A percentile compares a stretch with the other conserved stretches of the same genome.
These are phyloP conservation scores for Microsporum ferrugineum DNA, from an alignment of 2,329 filamentous ascomycete genomes.

Conservation along the genomic window DNA sequence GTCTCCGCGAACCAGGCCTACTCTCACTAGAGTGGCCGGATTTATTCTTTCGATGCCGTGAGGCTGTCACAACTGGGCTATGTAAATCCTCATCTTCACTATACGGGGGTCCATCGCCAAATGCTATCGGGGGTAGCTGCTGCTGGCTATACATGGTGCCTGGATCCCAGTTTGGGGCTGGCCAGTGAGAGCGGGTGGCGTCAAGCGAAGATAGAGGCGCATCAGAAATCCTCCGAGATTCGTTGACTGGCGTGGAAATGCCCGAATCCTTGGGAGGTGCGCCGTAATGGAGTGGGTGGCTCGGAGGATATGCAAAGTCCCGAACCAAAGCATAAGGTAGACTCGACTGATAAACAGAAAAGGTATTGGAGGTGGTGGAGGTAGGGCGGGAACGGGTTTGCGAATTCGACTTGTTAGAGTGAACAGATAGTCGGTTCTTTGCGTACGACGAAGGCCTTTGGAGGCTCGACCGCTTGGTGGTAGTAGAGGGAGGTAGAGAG, in stretches of 20 bases:
- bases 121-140: conserved; percentile 70
- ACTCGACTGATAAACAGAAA: conserved; percentile 73
- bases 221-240: conserved; percentile 71
- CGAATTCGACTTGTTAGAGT: conserved; percentile 56
- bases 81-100: conserved; percentile 93
- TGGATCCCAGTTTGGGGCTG: conserved; percentile 37
- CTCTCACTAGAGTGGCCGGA: conserved; percentile 44
- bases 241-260: conserved; percentile 73
- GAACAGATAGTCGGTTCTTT: conserved; percentile 72
- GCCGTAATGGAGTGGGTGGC: conserved; percentile 85
- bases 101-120: conserved; percentile 80
- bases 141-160: conserved; percentile 49
- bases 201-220: conserved; percentile 65
- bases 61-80: conserved; percentile 73
- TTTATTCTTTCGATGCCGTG: conserved; percentile 76
- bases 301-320: conserved; percentile 82
- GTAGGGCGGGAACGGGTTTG: conserved; percentile 59
- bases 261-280: conserved; percentile 71
- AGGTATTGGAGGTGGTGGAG: conserved; percentile 70
- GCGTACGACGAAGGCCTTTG: conserved; percentile 65
- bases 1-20: conserved; percentile 33
- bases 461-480: conserved; percentile 47
- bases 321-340: conserved; percentile 81
- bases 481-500: conserved; percentile 40
- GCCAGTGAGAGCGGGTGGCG: conserved; percentile 48